Conservation (phyloP, 2,329 filamentous ascomycete genomes). For the Trichothecium sympodiale region DNA sequence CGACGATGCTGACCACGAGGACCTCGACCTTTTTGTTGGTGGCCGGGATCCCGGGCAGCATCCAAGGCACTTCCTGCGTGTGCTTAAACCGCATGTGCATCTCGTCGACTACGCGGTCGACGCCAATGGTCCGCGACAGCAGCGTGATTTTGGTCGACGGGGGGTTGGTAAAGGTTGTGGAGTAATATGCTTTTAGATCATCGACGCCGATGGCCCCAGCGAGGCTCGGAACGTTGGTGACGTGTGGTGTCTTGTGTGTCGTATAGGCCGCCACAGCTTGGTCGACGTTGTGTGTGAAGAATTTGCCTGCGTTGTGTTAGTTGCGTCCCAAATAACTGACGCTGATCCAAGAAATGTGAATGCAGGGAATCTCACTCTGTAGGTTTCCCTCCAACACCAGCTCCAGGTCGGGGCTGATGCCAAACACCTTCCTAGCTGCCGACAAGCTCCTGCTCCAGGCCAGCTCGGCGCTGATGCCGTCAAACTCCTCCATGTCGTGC, state of each 20-base stretch:
- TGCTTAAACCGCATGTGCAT: conserved; percentile 49
- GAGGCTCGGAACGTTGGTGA: conserved; percentile 56
- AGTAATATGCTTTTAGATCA: conserved; percentile 51
- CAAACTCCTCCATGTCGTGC: conserved; percentile 55
- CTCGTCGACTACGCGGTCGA: conserved; percentile 54
- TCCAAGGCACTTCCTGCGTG: conserved; percentile 45
- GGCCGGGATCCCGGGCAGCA: conserved; percentile 47
- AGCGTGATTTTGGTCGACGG: conserved; percentile 47
- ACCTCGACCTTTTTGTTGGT: conserved; percentile 41
- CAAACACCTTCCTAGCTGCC: conserved; percentile 50
- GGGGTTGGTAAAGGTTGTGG: conserved; percentile 53
- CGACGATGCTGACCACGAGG: conserved; percentile 47
- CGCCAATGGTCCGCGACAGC: conserved; percentile 52
- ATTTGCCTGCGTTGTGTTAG: conserved; percentile 26
- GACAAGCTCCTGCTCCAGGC: conserved; percentile 58
- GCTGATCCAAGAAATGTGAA: too few relatives aligned
- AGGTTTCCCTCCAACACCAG: conserved; percentile 55
- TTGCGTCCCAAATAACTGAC: too few relatives aligned
- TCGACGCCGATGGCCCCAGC: conserved; percentile 52
- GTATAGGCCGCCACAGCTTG: conserved; percentile 49
- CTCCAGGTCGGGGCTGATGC: conserved; percentile 51
- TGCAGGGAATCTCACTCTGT: conserved; percentile 41
- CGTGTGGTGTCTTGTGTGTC: conserved; percentile 54
- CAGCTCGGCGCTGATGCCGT: conserved; percentile 50
- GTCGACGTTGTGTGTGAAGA: conserved; percentile 44